Evolutionary conservation across 306 rosid species (phyloP).

Genomic region (Gillenia trifoliata): DNA sequence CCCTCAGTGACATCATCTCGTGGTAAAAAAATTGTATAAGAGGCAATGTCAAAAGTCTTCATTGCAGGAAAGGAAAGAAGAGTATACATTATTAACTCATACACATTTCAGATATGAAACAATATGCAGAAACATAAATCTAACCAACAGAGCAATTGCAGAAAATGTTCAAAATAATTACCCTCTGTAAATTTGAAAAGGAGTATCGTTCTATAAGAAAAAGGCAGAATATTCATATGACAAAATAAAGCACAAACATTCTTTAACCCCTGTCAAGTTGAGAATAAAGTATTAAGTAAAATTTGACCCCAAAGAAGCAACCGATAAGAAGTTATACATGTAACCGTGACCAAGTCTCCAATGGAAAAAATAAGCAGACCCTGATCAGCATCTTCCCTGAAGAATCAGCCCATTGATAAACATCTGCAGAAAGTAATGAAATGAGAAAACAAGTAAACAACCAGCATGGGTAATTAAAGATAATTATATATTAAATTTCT

Average conservation of each 20-base stretch:
- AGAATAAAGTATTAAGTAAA: neutral
- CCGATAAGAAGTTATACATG: slow-evolving; percentile 37
- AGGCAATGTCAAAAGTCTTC: too few species aligned
- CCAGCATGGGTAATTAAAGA: neutral
- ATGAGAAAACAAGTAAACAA: slow-evolving; percentile 6
- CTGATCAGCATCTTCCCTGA: slow-evolving; percentile 72
- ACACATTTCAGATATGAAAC: neutral
- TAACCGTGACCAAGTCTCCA: slow-evolving; percentile 70
- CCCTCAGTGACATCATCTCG: neutral
- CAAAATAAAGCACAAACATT: neutral
- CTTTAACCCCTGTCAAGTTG: neutral
- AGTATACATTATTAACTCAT: neutral
- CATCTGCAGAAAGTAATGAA: slow-evolving; percentile 49
- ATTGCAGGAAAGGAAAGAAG: neutral
- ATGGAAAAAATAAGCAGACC: slow-evolving; percentile 76
- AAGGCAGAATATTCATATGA: neutral
- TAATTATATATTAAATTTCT: neutral
- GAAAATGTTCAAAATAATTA: neutral
- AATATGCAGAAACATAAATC: neutral
- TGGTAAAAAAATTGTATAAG: neutral
- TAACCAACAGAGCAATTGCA: neutral
- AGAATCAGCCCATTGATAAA: slow-evolving; percentile 80
- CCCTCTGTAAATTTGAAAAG: neutral
- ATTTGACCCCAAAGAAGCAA: slow-evolving; percentile 6
- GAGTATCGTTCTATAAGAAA: neutral